Evolutionary conservation across 2,329 filamentous ascomycete genomes (phyloP).

Genomic region (Penicillium sp.): DNA sequence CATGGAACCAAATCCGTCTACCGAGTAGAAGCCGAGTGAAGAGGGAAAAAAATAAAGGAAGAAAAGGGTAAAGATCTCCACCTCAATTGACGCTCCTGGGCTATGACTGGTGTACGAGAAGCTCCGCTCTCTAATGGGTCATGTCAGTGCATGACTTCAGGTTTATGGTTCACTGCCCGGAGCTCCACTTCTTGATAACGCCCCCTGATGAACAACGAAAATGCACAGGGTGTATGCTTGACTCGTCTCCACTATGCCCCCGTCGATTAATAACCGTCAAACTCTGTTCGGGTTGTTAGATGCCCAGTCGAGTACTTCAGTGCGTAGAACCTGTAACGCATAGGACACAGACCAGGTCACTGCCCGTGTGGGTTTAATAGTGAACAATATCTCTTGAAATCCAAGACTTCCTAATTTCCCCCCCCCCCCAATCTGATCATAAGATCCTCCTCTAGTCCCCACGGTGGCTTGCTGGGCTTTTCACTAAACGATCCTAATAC

Average conservation of each 20-base stretch:
- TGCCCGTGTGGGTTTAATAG: neutral
- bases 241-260: neutral
- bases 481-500: neutral
- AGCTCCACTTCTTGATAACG: neutral
- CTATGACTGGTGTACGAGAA: neutral
- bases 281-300: neutral
- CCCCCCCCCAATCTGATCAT: too few species aligned
- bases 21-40: neutral
- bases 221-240: neutral
- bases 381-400: neutral
- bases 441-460: neutral
- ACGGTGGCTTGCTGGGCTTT: neutral
- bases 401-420: neutral
- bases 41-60: neutral
- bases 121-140: neutral
- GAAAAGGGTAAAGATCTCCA: neutral
- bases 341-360: neutral
- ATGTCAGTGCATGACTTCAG: neutral
- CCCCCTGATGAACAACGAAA: neutral
- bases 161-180: neutral
- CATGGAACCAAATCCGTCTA: neutral
- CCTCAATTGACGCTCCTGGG: neutral
- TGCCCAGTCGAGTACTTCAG: neutral
- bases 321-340: neutral
- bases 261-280: neutral